Evolutionary conservation across 768 basidiomycete species (phyloP).

Genomic region (Auricularia cornea): DNA sequence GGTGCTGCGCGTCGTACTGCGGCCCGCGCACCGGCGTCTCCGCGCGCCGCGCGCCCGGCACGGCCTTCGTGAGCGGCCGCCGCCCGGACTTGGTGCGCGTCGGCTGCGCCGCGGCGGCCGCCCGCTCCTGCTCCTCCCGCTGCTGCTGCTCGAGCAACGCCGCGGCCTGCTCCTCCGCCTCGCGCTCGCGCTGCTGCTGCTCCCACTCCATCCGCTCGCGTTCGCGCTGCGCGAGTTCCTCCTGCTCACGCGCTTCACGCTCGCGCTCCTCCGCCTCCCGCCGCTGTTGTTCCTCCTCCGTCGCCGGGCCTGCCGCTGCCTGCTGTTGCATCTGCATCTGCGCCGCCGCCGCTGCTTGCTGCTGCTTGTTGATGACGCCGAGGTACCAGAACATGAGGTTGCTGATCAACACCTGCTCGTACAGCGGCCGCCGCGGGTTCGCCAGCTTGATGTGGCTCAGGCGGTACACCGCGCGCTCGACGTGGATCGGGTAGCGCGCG

Average conservation of each 20-base stretch:
- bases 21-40: slow-evolving; percentile 85
- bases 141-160: slow-evolving; percentile 27
- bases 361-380: slow-evolving; percentile 91
- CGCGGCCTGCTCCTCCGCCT: slow-evolving; percentile 26
- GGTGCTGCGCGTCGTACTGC: slow-evolving; percentile 90
- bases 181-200: slow-evolving; percentile 39
- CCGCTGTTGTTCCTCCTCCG: slow-evolving; percentile 8
- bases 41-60: slow-evolving; percentile 50
- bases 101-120: slow-evolving; percentile 8
- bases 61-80: slow-evolving; percentile 57
- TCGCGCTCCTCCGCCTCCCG: slow-evolving; percentile 23
- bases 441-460: slow-evolving; percentile 98
- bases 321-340: slow-evolving; percentile 17
- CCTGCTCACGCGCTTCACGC: slow-evolving; percentile 26
- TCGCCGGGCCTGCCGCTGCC: slow-evolving; percentile 2
- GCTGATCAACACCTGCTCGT: slow-evolving; percentile 91
- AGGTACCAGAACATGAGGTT: slow-evolving; percentile 99
- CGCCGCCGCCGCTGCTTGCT: slow-evolving; percentile 34
- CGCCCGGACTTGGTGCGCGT: slow-evolving; percentile 16
- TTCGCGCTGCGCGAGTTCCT: slow-evolving; percentile 33
- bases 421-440: slow-evolving; percentile 90
- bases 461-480: slow-evolving; percentile 95
- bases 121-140: slow-evolving; percentile 15
- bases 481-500: slow-evolving; percentile 93
- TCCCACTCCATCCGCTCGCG: slow-evolving; percentile 35